Evolutionary conservation across 805 yeast species (phyloP).

Genomic region (Metschnikowia continentalis): DNA sequence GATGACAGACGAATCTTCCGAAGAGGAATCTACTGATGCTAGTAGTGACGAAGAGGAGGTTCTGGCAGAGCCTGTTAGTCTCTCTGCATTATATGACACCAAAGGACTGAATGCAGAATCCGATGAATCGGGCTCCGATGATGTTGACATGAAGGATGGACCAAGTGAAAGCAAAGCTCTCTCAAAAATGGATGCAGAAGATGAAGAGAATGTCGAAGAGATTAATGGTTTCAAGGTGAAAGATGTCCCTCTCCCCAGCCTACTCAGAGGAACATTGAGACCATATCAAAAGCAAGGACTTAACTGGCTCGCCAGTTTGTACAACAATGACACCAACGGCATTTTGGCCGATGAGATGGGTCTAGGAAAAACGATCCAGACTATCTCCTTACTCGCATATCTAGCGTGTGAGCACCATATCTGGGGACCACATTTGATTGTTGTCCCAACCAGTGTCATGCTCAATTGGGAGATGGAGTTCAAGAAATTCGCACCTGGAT

Average conservation of each 20-base stretch:
- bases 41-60: neutral
- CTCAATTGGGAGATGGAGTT: conserved; percentile 99
- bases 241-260: conserved; percentile 75
- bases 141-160: neutral
- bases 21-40: conserved; percentile 4
- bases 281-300: conserved; percentile 94
- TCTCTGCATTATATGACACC: conserved; percentile 3
- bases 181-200: conserved; percentile 8
- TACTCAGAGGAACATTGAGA: conserved; percentile 78
- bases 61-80: neutral
- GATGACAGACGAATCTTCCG: conserved; percentile 18
- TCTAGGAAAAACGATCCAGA: conserved; percentile 93
- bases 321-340: conserved; percentile 91
- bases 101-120: conserved; percentile 1
- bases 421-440: conserved; percentile 98
- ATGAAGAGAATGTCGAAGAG: conserved; percentile 26
- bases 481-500: conserved; percentile 96
- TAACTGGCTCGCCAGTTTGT: conserved; percentile 93
- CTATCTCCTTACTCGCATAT: conserved; percentile 80
- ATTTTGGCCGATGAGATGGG: conserved; percentile 99
- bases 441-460: conserved; percentile 97
- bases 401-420: conserved; percentile 88
- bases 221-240: conserved; percentile 39
- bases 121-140: neutral
- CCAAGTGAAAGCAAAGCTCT: neutral